Evolutionary conservation across 805 yeast species (phyloP).

Genomic region (Yarrowia osloensis): DNA sequence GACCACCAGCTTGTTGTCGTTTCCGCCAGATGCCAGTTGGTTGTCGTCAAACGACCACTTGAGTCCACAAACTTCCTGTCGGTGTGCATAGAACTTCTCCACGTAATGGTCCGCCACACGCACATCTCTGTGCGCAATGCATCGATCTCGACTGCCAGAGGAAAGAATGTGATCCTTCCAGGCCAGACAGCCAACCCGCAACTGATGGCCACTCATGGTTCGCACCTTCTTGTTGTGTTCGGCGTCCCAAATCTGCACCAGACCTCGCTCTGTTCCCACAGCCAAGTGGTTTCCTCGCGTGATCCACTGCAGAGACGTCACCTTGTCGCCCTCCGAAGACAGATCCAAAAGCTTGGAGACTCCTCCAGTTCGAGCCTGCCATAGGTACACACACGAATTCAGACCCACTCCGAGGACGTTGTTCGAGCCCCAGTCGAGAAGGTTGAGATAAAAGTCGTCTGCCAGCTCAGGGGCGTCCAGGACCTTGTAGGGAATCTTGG

Average conservation of each 20-base stretch:
- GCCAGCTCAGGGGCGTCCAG: conserved; percentile 94
- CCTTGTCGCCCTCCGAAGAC: conserved; percentile 58
- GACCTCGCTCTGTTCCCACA: conserved; percentile 81
- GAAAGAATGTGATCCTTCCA: conserved; percentile 92
- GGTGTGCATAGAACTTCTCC: conserved; percentile 69
- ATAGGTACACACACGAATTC: conserved; percentile 81
- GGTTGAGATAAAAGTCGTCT: conserved; percentile 88
- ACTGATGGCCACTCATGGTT: conserved; percentile 87
- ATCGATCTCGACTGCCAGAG: conserved; percentile 83
- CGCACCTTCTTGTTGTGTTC: conserved; percentile 77
- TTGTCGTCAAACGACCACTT: conserved; percentile 92
- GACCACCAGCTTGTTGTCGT: conserved; percentile 81
- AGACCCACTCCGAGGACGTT: conserved; percentile 89
- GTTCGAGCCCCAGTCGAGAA: conserved; percentile 94
- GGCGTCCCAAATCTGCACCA: conserved; percentile 95
- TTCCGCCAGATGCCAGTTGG: conserved; percentile 92
- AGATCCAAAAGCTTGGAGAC: conserved; percentile 81
- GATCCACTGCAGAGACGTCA: conserved; percentile 89
- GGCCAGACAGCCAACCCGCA: conserved; percentile 81
- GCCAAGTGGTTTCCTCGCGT: conserved; percentile 94
- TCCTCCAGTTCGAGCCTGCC: conserved; percentile 85
- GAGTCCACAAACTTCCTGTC: conserved; percentile 95
- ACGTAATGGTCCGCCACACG: conserved; percentile 81
- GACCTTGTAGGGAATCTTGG: conserved; percentile 88
- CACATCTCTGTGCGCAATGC: conserved; percentile 88